These are phyloP conservation scores for Tylopilus balloui DNA, from an alignment of 768 basidiomycete genomes.

Conservation along the genomic window DNA sequence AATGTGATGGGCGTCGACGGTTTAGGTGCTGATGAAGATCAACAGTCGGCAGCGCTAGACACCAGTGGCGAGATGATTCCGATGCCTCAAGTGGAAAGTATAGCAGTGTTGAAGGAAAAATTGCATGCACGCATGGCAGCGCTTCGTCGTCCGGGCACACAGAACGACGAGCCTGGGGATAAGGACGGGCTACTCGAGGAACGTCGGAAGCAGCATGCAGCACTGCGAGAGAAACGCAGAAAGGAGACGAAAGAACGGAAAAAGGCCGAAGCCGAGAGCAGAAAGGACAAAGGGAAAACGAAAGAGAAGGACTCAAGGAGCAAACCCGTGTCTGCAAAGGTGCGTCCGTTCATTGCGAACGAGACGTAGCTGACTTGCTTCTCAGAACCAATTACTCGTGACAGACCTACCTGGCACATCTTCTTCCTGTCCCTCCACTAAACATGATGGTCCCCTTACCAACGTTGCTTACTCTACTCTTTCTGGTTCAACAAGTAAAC, in stretches of 20 bases:
- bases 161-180: conserved; percentile 46
- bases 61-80: conserved; percentile 43
- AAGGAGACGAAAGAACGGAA: conserved; percentile 86
- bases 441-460: conserved; percentile 42
- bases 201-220: conserved; percentile 67
- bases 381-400: conserved; percentile 69
- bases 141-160: conserved; percentile 47
- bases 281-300: conserved; percentile 47
- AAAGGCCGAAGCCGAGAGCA: conserved; percentile 54
- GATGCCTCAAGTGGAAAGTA: conserved; percentile 61
- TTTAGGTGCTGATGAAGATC: background rate
- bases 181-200: conserved; percentile 84
- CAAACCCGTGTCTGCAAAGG: conserved; percentile 51
- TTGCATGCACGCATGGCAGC: conserved; percentile 69
- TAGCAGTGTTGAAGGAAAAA: conserved; percentile 62
- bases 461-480: conserved; percentile 68
- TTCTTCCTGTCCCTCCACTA: conserved; percentile 20
- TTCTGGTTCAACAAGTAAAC: conserved; percentile 49
- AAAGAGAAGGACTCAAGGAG: conserved; percentile 42
- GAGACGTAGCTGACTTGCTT: background rate
- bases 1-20: conserved; percentile 30
- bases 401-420: conserved; percentile 39
- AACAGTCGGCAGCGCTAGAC: background rate
- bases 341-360: conserved; percentile 24
- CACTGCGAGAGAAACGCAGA: conserved; percentile 78